Evolutionary conservation across 495 filamentous ascomycete genomes (phyloP).

Genomic region (Staphylotrichum longicolle): DNA sequence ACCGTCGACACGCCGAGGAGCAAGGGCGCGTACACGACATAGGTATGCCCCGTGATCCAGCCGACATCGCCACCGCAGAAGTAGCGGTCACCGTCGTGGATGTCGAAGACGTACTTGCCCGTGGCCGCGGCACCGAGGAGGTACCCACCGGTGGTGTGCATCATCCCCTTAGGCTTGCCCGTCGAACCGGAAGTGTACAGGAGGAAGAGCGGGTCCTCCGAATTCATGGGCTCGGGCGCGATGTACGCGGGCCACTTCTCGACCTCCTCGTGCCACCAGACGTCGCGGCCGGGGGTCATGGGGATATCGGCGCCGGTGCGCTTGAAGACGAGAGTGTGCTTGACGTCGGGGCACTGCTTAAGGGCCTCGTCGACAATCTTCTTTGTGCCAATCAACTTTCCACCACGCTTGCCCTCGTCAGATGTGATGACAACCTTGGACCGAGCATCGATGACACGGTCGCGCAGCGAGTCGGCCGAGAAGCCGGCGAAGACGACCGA

Average conservation of each 20-base stretch:
- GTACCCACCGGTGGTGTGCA: constrained; percentile 97
- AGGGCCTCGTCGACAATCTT: constrained; percentile 98
- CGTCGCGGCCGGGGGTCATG: constrained; percentile 82
- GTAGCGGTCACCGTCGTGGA: constrained; percentile 87
- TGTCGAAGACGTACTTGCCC: constrained; percentile 98
- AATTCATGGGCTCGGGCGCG: constrained; percentile 79
- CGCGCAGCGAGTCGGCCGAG: constrained; percentile 92
- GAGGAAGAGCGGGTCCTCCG: constrained; percentile 95
- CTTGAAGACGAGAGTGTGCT: constrained; percentile 84
- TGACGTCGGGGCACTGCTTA: constrained; percentile 92
- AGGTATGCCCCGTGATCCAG: constrained; percentile 99
- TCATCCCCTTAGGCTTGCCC: constrained; percentile 97
- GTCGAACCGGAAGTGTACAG: constrained; percentile 98
- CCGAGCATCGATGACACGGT: constrained; percentile 87
- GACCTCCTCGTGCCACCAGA: constrained; percentile 98
- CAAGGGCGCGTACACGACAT: constrained; percentile 95
- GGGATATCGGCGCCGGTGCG: constrained; percentile 92
- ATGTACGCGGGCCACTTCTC: constrained; percentile 93
- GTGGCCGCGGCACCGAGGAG: constrained; percentile 88
- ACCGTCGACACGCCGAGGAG: constrained; percentile 90
- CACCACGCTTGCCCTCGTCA: constrained; percentile 96
- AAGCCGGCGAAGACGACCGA: constrained; percentile 99
- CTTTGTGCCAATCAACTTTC: constrained; percentile 97
- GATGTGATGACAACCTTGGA: constrained; percentile 93
- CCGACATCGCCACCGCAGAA: constrained; percentile 98